A percentile compares a stretch with the other conserved stretches of the same genome.
phyloP scores from a whole-genome alignment of 1,284 basidiomycete genomes.

The Microbotryum saponariae region DNA sequence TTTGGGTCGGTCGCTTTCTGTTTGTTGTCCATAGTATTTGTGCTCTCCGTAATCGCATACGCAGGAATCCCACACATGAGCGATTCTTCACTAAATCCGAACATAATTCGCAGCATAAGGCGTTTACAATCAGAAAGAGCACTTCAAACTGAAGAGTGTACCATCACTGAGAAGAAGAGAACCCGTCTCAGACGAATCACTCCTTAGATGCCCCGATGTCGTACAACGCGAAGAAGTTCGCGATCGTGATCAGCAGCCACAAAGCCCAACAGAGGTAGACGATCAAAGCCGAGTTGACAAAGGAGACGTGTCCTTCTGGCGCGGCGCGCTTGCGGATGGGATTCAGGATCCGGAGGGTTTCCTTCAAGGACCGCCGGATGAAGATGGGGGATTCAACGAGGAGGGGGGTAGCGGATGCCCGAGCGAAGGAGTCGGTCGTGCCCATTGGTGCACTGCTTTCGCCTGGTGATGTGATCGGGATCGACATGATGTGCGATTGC shows the following conservation, averaged over 20 bases:
- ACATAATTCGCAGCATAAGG: no score
- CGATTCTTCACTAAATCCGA: no score
- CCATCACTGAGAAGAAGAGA: no score
- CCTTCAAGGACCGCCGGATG: background rate
- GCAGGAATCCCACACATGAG: no score
- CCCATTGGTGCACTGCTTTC: slow-evolving; percentile 1
- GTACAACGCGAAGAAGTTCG: slow-evolving; percentile 27
- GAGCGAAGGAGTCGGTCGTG: background rate
- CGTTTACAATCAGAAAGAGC: no score
- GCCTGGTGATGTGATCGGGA: slow-evolving; percentile 7
- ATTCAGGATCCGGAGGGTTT: slow-evolving; percentile 12
- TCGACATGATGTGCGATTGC: slow-evolving; percentile 26
- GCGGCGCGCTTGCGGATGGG: slow-evolving; percentile 22
- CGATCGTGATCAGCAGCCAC: slow-evolving; percentile 16
- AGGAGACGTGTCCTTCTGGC: slow-evolving; percentile 20
- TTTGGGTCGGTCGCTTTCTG: no score
- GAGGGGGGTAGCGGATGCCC: background rate
- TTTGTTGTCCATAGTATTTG: no score
- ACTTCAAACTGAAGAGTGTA: no score
- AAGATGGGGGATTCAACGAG: background rate
- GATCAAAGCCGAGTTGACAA: slow-evolving; percentile 28
- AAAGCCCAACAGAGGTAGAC: slow-evolving; percentile 19
- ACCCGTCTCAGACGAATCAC: no score
- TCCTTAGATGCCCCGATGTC: background rate
- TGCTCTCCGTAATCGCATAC: no score